Base-by-base conservation (phyloP, 192 early-diverging fungal species). In the Obelidium mucronatum region DNA sequence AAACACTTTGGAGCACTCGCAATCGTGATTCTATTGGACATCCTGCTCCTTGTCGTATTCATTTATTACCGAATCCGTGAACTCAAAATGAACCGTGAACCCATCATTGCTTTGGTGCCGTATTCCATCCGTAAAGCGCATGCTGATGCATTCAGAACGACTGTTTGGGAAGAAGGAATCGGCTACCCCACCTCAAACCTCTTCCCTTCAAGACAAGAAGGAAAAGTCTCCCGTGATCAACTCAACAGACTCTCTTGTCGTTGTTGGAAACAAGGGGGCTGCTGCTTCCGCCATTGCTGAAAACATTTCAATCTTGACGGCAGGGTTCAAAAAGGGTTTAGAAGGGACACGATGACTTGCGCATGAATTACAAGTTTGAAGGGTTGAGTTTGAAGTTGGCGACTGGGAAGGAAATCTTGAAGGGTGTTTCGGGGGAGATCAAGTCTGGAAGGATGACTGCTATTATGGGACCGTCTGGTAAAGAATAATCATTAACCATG, bases 391-490 rank as follows among this genome's bases (percentile, higher is more conserved):
- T 85, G 36, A 70, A 68, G 56, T 37, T 84, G 0, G 63, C 69
- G 35, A 44, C 13, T 44, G 90, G 87, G 22, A 83, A 89, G 62
- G n/a, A 76, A 52, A 85, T 97, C 52, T 83, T 97, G n/a, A 70
- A 88, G 48, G 81, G 83, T 11, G 88, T 96, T 31, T 87, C 86
- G 0, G 95, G 94, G 19, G 81, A 85, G 36, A 89, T 92, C n/a
- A 79, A 84, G 30, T 84, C 93, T 2, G 93, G 92, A 24, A 86
- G 92, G 36, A 78, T 94, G 55, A 84, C 93, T 67, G 94, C 93
- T 1, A 90, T 98, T 19, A 96, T 97, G 90, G 96, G 96, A 0
- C 93, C 94, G 2, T 94, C 92, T 26, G 95, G 95, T 28, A 6
- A 94, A 94, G 6, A 15, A 35, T 31, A 13, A 8, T 58, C 55